Percentiles rank a stretch among this genome's conserved stretches.
Evolutionary conservation across 192 early-diverging fungal species (phyloP).

Genomic region (Paraglomus brasilianum): DNA sequence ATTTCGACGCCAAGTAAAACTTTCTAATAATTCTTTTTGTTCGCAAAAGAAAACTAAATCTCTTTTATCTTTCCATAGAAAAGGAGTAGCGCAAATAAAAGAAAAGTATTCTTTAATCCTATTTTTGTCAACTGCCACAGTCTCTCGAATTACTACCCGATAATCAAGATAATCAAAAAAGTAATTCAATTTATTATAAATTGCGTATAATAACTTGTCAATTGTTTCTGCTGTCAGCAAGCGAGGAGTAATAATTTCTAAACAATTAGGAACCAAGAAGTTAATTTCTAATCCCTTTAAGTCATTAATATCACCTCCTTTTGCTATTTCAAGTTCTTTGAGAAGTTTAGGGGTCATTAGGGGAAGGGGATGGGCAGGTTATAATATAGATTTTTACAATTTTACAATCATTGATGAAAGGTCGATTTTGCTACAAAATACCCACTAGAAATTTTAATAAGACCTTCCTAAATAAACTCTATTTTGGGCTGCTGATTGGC

Average conservation of each 20-base stretch:
- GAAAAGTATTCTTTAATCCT: background rate
- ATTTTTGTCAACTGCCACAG: background rate
- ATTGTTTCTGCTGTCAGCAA: too few relatives aligned
- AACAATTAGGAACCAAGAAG: too few relatives aligned
- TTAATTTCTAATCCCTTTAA: too few relatives aligned
- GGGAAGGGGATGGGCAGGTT: too few relatives aligned
- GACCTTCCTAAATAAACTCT: constrained; percentile 23
- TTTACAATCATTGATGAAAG: too few relatives aligned
- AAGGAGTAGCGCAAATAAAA: background rate
- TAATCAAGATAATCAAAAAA: constrained; percentile 4
- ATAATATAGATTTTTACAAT: too few relatives aligned
- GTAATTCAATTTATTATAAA: constrained; percentile 7
- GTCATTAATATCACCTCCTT: too few relatives aligned
- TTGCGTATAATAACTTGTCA: background rate
- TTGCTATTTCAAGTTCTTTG: too few relatives aligned
- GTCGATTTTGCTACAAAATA: too few relatives aligned
- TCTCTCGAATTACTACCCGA: background rate
- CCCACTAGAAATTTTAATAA: background rate
- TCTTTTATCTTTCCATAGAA: background rate
- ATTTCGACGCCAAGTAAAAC: background rate
- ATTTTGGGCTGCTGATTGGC: background rate
- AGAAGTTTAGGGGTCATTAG: too few relatives aligned
- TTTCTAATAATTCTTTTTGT: constrained; percentile 2
- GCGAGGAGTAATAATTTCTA: too few relatives aligned
- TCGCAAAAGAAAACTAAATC: background rate